Evolutionary conservation across 2,329 filamentous ascomycete genomes (phyloP).

Genomic region (Coniochaeta ligniaria): DNA sequence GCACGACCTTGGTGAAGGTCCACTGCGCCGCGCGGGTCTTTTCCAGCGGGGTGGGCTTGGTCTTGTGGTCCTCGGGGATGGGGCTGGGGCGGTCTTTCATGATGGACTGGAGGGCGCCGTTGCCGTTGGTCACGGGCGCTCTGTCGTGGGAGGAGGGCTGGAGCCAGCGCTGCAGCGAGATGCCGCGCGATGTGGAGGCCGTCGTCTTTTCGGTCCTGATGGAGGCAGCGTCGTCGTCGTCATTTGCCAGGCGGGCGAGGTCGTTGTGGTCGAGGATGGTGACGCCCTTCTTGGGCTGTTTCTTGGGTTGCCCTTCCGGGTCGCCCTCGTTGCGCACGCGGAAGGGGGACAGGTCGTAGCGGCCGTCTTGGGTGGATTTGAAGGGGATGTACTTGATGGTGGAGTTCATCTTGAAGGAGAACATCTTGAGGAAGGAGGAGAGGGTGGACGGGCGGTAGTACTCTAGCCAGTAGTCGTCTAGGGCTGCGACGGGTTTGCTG

Average conservation of each 20-base stretch:
- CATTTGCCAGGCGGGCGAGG: constrained; percentile 22
- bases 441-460: constrained; percentile 87
- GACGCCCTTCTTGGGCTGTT: constrained; percentile 58
- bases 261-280: constrained; percentile 53
- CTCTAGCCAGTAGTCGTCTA: constrained; percentile 96
- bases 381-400: constrained; percentile 78
- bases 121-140: constrained; percentile 4
- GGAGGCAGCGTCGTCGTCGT: constrained; percentile 28
- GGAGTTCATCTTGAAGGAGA: constrained; percentile 86
- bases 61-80: constrained; percentile 24
- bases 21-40: constrained; percentile 80
- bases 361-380: constrained; percentile 62
- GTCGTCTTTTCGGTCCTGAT: constrained; percentile 20
- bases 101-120: constrained; percentile 36
- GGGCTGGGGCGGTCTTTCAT: constrained; percentile 39
- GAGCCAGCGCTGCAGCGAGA: constrained; percentile 56
- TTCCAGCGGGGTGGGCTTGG: constrained; percentile 56
- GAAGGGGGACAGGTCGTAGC: constrained; percentile 84
- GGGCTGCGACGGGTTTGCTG: constrained; percentile 47
- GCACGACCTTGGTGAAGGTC: constrained; percentile 81
- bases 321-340: constrained; percentile 63
- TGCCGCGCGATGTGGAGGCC: constrained; percentile 35
- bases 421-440: constrained; percentile 87
- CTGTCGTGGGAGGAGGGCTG: constrained; percentile 36
- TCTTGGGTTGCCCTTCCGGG: constrained; percentile 52